These are phyloP conservation scores for Ophiosphaerella korrae DNA, from an alignment of 2,329 filamentous ascomycete species.

Conservation along the genomic window DNA sequence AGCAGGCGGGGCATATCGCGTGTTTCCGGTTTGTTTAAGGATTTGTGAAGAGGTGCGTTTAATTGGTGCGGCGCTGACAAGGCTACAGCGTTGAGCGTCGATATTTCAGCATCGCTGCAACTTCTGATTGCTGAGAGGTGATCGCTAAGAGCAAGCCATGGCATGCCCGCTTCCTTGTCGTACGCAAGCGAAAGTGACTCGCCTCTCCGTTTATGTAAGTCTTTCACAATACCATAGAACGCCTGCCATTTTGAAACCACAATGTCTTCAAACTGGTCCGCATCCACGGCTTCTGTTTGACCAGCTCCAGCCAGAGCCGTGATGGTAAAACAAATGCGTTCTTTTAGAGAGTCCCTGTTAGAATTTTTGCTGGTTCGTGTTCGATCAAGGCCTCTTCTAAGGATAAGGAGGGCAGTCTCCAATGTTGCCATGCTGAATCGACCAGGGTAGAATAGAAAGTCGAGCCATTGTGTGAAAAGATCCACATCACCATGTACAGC, in stretches of 20 bases:
- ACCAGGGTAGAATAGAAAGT: slow-evolving; percentile 81
- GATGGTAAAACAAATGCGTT: slow-evolving; percentile 76
- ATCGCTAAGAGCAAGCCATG: slow-evolving; percentile 86
- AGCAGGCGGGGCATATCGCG: slow-evolving; percentile 68
- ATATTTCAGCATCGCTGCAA: slow-evolving; percentile 76
- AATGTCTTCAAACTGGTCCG: slow-evolving; percentile 73
- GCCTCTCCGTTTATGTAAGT: slow-evolving; percentile 83
- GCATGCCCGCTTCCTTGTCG: slow-evolving; percentile 71
- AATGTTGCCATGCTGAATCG: slow-evolving; percentile 80
- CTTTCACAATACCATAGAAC: slow-evolving; percentile 83
- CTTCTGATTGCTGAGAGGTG: slow-evolving; percentile 77
- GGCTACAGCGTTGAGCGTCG: slow-evolving; percentile 68
- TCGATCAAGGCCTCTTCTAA: slow-evolving; percentile 66
- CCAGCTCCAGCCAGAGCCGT: slow-evolving; percentile 70
- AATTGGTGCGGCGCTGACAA: slow-evolving; percentile 37
- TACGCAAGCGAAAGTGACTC: slow-evolving; percentile 80
- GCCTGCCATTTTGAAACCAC: slow-evolving; percentile 86
- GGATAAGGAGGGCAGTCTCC: slow-evolving; percentile 82
- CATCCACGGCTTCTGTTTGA: slow-evolving; percentile 70
- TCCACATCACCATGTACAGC: slow-evolving; percentile 56
- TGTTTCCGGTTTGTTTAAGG: slow-evolving; percentile 38
- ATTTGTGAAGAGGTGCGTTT: slow-evolving; percentile 28
- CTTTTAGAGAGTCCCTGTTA: slow-evolving; percentile 65
- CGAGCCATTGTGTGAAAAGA: slow-evolving; percentile 77
- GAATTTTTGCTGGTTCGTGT: slow-evolving; percentile 13